Evolutionary conservation across 176 grass and related monocot species (phyloP), one percentile per base, ranked within the genome.

Genomic region (Oryza meridionalis): DNA sequence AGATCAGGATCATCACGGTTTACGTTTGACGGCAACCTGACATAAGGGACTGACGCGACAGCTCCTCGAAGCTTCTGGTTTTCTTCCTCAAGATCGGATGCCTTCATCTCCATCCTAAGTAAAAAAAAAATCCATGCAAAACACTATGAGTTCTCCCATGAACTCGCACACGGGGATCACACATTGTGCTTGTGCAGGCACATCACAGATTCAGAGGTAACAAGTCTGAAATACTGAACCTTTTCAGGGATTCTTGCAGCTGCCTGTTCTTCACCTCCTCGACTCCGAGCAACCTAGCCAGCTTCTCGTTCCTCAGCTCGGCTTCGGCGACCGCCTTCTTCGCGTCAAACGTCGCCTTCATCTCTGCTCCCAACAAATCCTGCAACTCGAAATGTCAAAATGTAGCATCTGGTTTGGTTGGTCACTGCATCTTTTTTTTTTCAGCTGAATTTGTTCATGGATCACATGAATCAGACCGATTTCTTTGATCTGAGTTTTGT

Each of bases 71-170:
- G 85, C 72, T 88, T 87, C 75, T 68, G 84, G 78, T 93, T 93
- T 78, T 93, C 91, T 22, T 80, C 85, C 19, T 83, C 85, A 15
- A 93, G 67, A 79, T 72, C 82, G 1, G 88, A 88, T 70, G 31
- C 88, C 72, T 76, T 88, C 85, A 90, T 82, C 79, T 93, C 88
- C 88, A 90, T 81, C 78, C 91, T 93, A 55, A 49, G 32, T 65
- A 38, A 69, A 7, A 31, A 31, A 31, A 78, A 58, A 58, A 21
- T 15, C 0, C 14, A 17, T 73, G 4, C 0, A 67, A 77, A 82
- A 69, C 15, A n/a, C 17, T 17, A 13, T 8, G 24, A 27, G 44
- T 85, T 11, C 3, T 12, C 25, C 55, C 51, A n/a, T 69, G 42
- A 32, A 24, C 15, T 42, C 53, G 21, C 53, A 58, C 37, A 24